phyloP scores from a whole-genome alignment of 495 filamentous ascomycete genomes.

The Penicillium salamii region DNA sequence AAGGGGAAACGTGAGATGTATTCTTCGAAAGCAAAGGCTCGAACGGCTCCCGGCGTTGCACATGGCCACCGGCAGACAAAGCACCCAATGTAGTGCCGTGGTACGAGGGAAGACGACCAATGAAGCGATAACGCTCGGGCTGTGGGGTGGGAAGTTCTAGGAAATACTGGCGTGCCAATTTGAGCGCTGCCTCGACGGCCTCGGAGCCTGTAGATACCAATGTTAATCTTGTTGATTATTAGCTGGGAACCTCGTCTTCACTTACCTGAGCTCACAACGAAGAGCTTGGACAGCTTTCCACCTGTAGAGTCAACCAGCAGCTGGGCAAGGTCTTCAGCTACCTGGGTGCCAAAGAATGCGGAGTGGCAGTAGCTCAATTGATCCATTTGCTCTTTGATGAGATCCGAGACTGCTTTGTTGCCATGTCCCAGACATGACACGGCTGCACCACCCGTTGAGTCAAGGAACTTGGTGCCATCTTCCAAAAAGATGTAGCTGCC shows the following conservation, averaged over 20 bases:
- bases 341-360: slow-evolving; percentile 47
- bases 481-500: slow-evolving; percentile 50
- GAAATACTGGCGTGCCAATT: slow-evolving; percentile 61
- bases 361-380: slow-evolving; percentile 53
- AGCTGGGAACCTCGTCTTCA: not conserved
- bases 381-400: slow-evolving; percentile 49
- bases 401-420: slow-evolving; percentile 40
- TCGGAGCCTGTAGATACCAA: slow-evolving; percentile 54
- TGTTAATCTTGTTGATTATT: not conserved
- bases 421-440: slow-evolving; percentile 51
- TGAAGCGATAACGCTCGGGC: slow-evolving; percentile 54
- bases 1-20: slow-evolving; percentile 64
- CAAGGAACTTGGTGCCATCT: slow-evolving; percentile 62
- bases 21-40: slow-evolving; percentile 62
- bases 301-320: slow-evolving; percentile 47
- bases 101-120: slow-evolving; percentile 67
- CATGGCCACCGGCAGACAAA: slow-evolving; percentile 61
- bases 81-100: slow-evolving; percentile 73
- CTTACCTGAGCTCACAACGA: slow-evolving; percentile 58
- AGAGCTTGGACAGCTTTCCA: slow-evolving; percentile 42
- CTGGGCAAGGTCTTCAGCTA: slow-evolving; percentile 43
- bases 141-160: slow-evolving; percentile 51
- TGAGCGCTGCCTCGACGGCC: slow-evolving; percentile 67
- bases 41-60: slow-evolving; percentile 60
- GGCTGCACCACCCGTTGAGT: slow-evolving; percentile 54